Conservation (phyloP, 2,329 filamentous ascomycete genomes). For the Alternaria infectoria region DNA sequence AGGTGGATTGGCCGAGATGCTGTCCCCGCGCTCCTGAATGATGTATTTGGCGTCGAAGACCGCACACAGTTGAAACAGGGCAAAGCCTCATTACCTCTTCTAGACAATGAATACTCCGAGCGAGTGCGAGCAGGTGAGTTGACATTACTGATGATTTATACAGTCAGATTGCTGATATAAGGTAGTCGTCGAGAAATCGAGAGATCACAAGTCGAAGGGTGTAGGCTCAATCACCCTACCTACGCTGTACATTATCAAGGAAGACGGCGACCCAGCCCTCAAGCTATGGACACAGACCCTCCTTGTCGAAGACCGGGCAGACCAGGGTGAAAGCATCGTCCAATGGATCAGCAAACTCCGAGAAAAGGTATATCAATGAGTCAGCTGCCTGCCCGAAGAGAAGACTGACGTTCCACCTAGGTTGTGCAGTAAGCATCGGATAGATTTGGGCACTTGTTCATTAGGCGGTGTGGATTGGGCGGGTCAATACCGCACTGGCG, state of each 20-base stretch:
- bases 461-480: slow-evolving; percentile 1
- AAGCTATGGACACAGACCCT: slow-evolving; percentile 97
- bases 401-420: slow-evolving; percentile 29
- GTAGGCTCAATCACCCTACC: slow-evolving; percentile 93
- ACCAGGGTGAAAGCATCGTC: slow-evolving; percentile 88
- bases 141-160: neutral
- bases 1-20: slow-evolving; percentile 91
- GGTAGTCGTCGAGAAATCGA: slow-evolving; percentile 88
- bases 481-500: neutral
- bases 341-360: slow-evolving; percentile 92
- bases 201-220: slow-evolving; percentile 82
- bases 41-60: slow-evolving; percentile 90
- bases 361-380: slow-evolving; percentile 77
- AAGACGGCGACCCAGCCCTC: slow-evolving; percentile 93
- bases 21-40: slow-evolving; percentile 83
- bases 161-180: slow-evolving; percentile 6
- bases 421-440: slow-evolving; percentile 43
- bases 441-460: slow-evolving; percentile 1
- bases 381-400: slow-evolving; percentile 14
- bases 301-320: slow-evolving; percentile 91
- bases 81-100: slow-evolving; percentile 82
- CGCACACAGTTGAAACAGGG: slow-evolving; percentile 86
- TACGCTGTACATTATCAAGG: slow-evolving; percentile 89
- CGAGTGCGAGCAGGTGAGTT: slow-evolving; percentile 66
- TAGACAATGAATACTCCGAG: slow-evolving; percentile 97